Base-by-base conservation (phyloP, 331 rosid genomes). In the Phaseolus coccineus region DNA sequence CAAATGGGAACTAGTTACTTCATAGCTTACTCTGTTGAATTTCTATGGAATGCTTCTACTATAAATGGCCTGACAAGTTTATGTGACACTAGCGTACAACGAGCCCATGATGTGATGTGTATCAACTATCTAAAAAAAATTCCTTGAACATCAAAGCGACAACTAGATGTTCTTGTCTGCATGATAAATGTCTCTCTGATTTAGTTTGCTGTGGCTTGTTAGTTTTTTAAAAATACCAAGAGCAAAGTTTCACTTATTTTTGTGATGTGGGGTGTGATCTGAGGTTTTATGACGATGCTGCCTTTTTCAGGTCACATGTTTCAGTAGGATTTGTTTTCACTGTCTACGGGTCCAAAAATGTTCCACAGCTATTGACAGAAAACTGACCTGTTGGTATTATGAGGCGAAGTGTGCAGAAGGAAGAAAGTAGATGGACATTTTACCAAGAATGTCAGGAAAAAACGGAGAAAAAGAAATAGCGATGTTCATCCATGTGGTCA, bases 261-360 rank as follows among this genome's bases (percentile, higher is more conserved):
- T 30, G 27, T 78, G 71, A 12, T 57, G 55, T 65, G n/a, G 59
- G 66, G 31, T 19, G 22, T 78, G 61, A 79, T 84, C 55, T 52
- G 48, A 52, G 24, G 47, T 50, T 66, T 62, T 27, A 48, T 50
- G 24, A 28, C 69, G 63, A 57, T 74, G 69, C 58, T 39, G 19
- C 30, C 59, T 57, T 79, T 68, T 79, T 68, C 74, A 79, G 81
- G 74, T 61, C 57, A 61, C 52, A 25, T 55, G 71, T 57, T 22
- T 58, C 8, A 30, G 71, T 33, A 68, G 74, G 83, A 39, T 2
- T 42, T 42, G 58, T 66, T 67, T 42, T 4, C 25, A 2, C 31
- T 51, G 76, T 52, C 63, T 27, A 70, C 25, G 46, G 69, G 47
- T 63, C 33, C 69, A 68, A 57, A 53, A 59, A 75, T 67, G 77